A percentile compares a stretch with the other conserved stretches of the same genome.
phyloP scores from a whole-genome alignment of 805 yeast species.

The Candida easanensis region DNA sequence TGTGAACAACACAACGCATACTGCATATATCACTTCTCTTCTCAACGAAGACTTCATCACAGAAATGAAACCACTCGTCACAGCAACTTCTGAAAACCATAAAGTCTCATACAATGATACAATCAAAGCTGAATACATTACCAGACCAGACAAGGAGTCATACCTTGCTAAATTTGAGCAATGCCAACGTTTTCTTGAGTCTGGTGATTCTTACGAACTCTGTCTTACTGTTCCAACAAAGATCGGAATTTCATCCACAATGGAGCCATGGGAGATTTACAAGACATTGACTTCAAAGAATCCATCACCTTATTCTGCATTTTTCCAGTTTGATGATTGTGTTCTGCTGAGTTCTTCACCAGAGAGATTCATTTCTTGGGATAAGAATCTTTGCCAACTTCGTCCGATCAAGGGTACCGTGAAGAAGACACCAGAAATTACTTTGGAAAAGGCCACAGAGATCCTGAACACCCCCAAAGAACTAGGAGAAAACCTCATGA shows the following conservation, averaged over 20 bases:
- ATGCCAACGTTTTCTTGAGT: conserved; percentile 64
- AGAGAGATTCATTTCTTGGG: conserved; percentile 87
- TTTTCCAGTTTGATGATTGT: conserved; percentile 60
- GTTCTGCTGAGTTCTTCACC: conserved; percentile 84
- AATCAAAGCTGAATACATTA: conserved; percentile 23
- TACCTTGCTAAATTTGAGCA: conserved; percentile 55
- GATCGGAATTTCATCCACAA: conserved; percentile 45
- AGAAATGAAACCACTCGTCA: conserved; percentile 23
- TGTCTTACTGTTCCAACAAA: conserved; percentile 81
- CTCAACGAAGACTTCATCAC: conserved; percentile 6
- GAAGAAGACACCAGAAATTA: conserved; percentile 54
- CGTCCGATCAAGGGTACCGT: conserved; percentile 98
- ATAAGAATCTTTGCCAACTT: conserved; percentile 57
- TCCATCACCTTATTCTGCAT: conserved; percentile 93
- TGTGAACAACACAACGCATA: conserved; percentile 44
- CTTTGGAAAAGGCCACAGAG: conserved; percentile 54
- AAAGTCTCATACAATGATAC: neutral
- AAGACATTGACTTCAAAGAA: conserved; percentile 66
- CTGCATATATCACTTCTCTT: conserved; percentile 53
- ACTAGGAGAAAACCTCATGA: conserved; percentile 94
- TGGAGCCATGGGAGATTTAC: conserved; percentile 77
- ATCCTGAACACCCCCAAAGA: conserved; percentile 85
- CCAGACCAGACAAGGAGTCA: conserved; percentile 47
- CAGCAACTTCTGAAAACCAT: neutral
- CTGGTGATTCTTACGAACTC: conserved; percentile 92